Evolutionary conservation across 148 eudicot genomes (phyloP), one percentile per base, ranked within the genome.

Genomic region (Heliamphora exappendiculata): DNA sequence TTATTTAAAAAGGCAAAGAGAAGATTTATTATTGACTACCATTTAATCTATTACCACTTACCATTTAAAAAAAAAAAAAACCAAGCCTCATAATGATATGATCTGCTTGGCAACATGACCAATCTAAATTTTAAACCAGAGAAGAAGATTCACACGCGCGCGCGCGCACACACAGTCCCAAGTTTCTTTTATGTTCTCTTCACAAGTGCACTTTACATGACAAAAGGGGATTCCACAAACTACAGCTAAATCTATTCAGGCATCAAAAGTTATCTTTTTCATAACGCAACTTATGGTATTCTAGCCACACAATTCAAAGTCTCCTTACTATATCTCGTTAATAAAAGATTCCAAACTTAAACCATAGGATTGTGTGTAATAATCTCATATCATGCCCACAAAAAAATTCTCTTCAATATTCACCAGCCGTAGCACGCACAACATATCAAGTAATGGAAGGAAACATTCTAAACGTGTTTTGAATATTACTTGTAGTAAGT

Each of bases 401-500:
- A 39, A 65, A 67, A 4, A 17, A 16, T 41, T 68, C 8, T n/a
- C 11, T 6, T 26, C 36, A 59, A 28, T 44, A 42, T 42, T 59
- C 6, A 41, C 20, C 20, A 0, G 2, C 2, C 1, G 8, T 16
- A 60, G 19, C 24, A 57, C 16, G 22, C 33, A 4, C 16, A 57
- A 28, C 67, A 39, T 58, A 58, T 31, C 16, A 73, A 22, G 39
- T 53, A 26, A 54, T 57, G 41, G 34, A 58, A 24, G 26, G 37
- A 13, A 19, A 42, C 11, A 37, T 16, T 29, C 66, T 39, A 73
- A 73, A 20, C 26, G 14, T 20, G 26, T 33, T 45, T 12, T 7
- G 17, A 60, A 62, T n/a, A 62, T 88, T 86, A 92, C 98, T 74
- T 92, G 97, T 54, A 86, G 62, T 76, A 94, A 85, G 75, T 85